Conservation (phyloP, 2,329 filamentous ascomycete genomes). For the Ceratocystis cubensis region DNA sequence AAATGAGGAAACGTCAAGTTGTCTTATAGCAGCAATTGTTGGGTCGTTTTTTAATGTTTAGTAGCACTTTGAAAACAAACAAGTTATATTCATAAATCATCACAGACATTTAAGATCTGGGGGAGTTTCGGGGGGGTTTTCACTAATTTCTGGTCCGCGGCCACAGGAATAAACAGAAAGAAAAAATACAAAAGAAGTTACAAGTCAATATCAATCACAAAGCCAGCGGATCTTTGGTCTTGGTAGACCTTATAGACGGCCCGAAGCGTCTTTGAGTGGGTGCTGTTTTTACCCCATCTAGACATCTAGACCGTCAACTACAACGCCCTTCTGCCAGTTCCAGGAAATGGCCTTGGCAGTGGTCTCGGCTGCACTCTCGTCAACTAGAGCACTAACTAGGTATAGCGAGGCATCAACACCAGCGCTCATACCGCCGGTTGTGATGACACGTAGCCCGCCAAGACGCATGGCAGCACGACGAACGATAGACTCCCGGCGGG, state of each 20-base stretch:
- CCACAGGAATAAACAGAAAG: constrained; percentile 1
- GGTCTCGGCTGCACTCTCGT: constrained; percentile 62
- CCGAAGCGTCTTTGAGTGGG: neutral
- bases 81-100: constrained; percentile 14
- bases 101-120: constrained; percentile 11
- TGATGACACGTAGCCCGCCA: constrained; percentile 60
- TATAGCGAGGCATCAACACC: constrained; percentile 77
- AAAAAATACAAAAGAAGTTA: neutral
- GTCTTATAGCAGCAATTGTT: neutral
- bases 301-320: constrained; percentile 75
- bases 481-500: constrained; percentile 65
- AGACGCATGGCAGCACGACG: constrained; percentile 66
- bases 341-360: constrained; percentile 66
- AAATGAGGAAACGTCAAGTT: neutral
- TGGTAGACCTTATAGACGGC: too few species aligned
- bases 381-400: constrained; percentile 70
- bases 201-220: neutral
- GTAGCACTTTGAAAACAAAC: neutral
- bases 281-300: constrained; percentile 31
- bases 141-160: neutral
- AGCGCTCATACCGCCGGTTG: constrained; percentile 63
- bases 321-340: constrained; percentile 73
- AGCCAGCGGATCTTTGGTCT: neutral
- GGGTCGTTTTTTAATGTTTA: neutral
- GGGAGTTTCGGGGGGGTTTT: neutral